phyloP scores from a whole-genome alignment of 768 basidiomycete genomes.

The Suillus subluteus region DNA sequence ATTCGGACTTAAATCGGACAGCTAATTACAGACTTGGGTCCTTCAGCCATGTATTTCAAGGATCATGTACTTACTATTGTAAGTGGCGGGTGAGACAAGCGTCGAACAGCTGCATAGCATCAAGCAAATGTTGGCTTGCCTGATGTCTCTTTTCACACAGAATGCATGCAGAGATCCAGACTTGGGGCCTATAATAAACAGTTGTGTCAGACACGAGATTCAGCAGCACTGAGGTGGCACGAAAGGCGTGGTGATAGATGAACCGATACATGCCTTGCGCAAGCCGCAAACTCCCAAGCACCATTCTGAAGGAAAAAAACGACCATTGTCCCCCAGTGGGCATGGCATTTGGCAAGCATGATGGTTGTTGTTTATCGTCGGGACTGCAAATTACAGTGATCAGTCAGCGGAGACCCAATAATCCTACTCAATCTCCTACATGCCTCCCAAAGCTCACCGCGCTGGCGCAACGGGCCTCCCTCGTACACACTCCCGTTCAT shows the following conservation, averaged over 20 bases:
- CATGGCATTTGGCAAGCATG: background rate
- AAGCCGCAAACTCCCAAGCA: background rate
- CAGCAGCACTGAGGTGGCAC: background rate
- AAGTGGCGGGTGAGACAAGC: background rate
- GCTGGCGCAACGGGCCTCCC: constrained; percentile 47
- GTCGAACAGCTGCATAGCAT: background rate
- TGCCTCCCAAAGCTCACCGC: constrained; percentile 57
- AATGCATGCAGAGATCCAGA: background rate
- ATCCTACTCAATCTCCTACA: constrained; percentile 31
- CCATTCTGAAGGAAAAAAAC: background rate
- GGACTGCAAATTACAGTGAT: constrained; percentile 23
- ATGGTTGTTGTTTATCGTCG: constrained; percentile 6
- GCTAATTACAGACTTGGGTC: background rate
- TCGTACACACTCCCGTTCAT: constrained; percentile 66
- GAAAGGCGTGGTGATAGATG: background rate
- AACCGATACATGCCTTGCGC: background rate
- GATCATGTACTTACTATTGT: background rate
- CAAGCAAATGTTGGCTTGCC: background rate
- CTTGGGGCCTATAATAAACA: background rate
- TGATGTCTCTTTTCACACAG: background rate
- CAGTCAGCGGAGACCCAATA: constrained; percentile 37
- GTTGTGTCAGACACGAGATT: background rate
- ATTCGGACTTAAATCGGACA: background rate
- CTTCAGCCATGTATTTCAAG: background rate
- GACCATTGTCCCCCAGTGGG: background rate